A percentile compares a stretch with the other conserved stretches of the same genome.
These are phyloP conservation scores for Yarrowia sp. DNA, from an alignment of 805 yeast species.

Conservation along the genomic window DNA sequence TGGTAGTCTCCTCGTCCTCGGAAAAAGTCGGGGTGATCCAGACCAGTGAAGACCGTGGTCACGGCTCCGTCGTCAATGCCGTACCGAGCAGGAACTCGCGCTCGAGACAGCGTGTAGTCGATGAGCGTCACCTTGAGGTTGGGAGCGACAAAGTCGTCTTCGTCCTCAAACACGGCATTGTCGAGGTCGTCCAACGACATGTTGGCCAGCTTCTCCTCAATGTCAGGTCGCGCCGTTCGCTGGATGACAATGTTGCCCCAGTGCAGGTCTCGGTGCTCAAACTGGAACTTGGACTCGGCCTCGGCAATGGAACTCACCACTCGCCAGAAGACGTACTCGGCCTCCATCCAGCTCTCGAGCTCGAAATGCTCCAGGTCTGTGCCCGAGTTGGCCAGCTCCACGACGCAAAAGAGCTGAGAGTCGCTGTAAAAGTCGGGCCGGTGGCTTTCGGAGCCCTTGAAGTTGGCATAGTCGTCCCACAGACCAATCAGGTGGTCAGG, in stretches of 20 bases:
- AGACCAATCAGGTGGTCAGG: constrained; percentile 54
- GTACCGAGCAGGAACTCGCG: constrained; percentile 45
- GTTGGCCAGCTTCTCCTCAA: constrained; percentile 39
- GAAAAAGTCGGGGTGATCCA: constrained; percentile 70
- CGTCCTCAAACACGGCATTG: constrained; percentile 40
- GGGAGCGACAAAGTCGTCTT: constrained; percentile 40
- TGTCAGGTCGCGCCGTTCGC: constrained; percentile 14
- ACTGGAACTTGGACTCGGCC: constrained; percentile 60
- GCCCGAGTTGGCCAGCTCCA: constrained; percentile 51
- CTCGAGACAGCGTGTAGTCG: constrained; percentile 65
- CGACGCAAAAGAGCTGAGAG: constrained; percentile 50
- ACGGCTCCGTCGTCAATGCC: constrained; percentile 44
- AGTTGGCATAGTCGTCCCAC: constrained; percentile 54
- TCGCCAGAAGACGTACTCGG: constrained; percentile 60
- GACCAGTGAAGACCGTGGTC: constrained; percentile 56
- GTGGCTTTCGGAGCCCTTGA: constrained; percentile 48
- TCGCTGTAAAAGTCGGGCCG: constrained; percentile 53
- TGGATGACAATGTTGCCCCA: constrained; percentile 66
- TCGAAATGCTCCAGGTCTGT: constrained; percentile 55
- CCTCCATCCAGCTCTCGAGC: constrained; percentile 52
- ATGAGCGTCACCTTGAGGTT: constrained; percentile 58
- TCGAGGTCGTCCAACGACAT: constrained; percentile 39
- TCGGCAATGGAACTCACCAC: constrained; percentile 57
- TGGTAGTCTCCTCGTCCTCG: constrained; percentile 67
- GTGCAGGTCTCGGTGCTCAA: constrained; percentile 77